phyloP scores from a whole-genome alignment of 805 yeast genomes.

The Candida parachauliodes region DNA sequence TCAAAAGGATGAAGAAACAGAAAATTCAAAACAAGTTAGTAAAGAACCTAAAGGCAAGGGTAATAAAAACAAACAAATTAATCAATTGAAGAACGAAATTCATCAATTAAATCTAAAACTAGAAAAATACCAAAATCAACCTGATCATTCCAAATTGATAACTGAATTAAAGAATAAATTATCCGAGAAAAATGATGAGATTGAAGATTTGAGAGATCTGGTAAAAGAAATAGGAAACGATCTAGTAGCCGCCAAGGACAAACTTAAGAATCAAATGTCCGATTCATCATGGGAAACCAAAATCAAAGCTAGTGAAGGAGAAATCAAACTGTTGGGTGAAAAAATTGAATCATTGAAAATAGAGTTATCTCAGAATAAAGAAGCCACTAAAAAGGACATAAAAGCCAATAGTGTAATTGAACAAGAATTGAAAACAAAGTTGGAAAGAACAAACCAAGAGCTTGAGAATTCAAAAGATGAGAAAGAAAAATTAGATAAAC shows the following conservation, averaged over 20 bases:
- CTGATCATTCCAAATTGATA: slow-evolving; percentile 8
- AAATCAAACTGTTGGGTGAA: not conserved
- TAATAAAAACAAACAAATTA: slow-evolving; percentile 2
- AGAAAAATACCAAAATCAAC: not conserved
- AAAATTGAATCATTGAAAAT: not conserved
- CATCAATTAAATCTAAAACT: slow-evolving; percentile 4
- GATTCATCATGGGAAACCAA: not conserved
- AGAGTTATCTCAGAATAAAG: slow-evolving; percentile 2
- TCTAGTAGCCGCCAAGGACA: slow-evolving; percentile 65
- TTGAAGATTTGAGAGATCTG: slow-evolving; percentile 73
- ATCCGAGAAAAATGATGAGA: slow-evolving; percentile 52
- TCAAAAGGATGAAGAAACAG: slow-evolving; percentile 13
- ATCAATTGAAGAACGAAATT: slow-evolving; percentile 1
- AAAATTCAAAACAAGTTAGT: not conserved
- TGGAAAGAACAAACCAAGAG: slow-evolving; percentile 24
- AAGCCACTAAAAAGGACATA: slow-evolving; percentile 2
- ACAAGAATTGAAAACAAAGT: slow-evolving; percentile 10
- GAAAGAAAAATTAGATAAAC: slow-evolving; percentile 33
- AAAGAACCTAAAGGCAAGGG: slow-evolving; percentile 1
- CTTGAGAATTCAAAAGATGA: slow-evolving; percentile 26
- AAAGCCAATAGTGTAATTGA: slow-evolving; percentile 9
- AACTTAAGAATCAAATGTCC: slow-evolving; percentile 36
- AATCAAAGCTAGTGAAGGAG: not conserved
- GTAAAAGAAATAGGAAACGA: slow-evolving; percentile 74
- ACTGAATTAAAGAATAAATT: slow-evolving; percentile 23